phyloP scores from a whole-genome alignment of 2,329 filamentous ascomycete genomes.

The Trichoderma cornu-damae region DNA sequence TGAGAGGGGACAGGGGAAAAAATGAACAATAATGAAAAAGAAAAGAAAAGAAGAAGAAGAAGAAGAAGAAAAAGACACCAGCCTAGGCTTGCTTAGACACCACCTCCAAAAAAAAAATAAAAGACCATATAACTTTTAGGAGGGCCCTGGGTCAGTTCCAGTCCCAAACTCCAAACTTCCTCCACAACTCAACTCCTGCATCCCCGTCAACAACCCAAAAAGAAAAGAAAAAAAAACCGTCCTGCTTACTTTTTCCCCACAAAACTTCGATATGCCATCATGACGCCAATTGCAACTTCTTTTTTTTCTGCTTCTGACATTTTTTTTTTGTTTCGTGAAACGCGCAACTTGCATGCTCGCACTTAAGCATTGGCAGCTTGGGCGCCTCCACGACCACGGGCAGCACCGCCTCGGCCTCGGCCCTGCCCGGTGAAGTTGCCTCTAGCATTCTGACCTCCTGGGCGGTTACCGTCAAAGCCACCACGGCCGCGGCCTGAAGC shows the following conservation, averaged over 20 bases:
- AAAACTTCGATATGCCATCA: too few relatives aligned
- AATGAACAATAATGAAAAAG: conserved; percentile 5
- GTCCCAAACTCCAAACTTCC: conserved; percentile 24
- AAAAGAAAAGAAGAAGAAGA: conserved; percentile 2
- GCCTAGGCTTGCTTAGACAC: conserved; percentile 22
- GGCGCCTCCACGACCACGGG: conserved; percentile 58
- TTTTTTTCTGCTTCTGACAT: not conserved
- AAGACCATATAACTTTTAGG: conserved; percentile 22
- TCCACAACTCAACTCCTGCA: not conserved
- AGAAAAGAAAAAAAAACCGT: too few relatives aligned
- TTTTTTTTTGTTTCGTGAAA: not conserved
- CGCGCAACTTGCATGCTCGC: not conserved
- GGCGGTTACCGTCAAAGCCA: conserved; percentile 55
- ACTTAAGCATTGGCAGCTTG: conserved; percentile 46
- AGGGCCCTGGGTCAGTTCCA: conserved; percentile 31
- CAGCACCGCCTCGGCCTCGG: conserved; percentile 61
- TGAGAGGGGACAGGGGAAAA: conserved; percentile 16
- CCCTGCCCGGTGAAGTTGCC: conserved; percentile 64
- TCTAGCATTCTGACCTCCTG: conserved; percentile 57
- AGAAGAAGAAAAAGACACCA: conserved; percentile 20
- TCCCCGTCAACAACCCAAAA: too few relatives aligned
- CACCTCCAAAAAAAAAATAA: conserved; percentile 19
- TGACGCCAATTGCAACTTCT: not conserved
- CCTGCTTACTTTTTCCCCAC: too few relatives aligned
- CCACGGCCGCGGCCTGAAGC: conserved; percentile 60